Conservation (phyloP, 768 basidiomycete species). For the Dendrothele bispora region DNA sequence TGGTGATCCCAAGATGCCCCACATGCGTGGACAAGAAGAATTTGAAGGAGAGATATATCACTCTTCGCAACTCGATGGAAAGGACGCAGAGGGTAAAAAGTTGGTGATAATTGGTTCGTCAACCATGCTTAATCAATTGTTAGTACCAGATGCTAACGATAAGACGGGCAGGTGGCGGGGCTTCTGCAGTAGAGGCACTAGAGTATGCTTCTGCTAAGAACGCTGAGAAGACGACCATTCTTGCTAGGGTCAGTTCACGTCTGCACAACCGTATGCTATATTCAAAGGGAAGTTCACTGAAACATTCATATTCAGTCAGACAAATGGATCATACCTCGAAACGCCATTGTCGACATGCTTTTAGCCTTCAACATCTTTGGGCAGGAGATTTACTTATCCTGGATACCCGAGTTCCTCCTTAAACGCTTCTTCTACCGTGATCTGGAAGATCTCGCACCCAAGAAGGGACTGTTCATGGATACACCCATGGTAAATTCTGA, state of each 20-base stretch:
- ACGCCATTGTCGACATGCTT: constrained; percentile 46
- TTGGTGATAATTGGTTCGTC: constrained; percentile 5
- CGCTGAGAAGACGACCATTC: constrained; percentile 3
- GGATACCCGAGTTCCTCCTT: constrained; percentile 48
- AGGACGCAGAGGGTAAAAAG: constrained; percentile 18
- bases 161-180: constrained; percentile 42
- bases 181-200: constrained; percentile 30
- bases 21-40: constrained; percentile 6
- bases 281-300: neutral
- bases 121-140: no score
- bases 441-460: constrained; percentile 43
- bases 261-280: neutral
- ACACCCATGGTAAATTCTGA: constrained; percentile 54
- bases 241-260: neutral
- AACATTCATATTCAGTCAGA: neutral
- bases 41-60: constrained; percentile 24
- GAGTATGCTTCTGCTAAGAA: constrained; percentile 13
- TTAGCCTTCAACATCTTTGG: constrained; percentile 54
- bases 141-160: no score
- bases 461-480: constrained; percentile 44
- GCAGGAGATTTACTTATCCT: constrained; percentile 50
- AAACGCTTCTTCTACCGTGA: constrained; percentile 43
- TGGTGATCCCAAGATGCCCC: constrained; percentile 4
- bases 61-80: constrained; percentile 45
- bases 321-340: constrained; percentile 50